A percentile compares a stretch with the other conserved stretches of the same genome.
These are phyloP conservation scores for Lecanicillium sp. DNA, from an alignment of 2,329 filamentous ascomycete genomes.

Conservation along the genomic window DNA sequence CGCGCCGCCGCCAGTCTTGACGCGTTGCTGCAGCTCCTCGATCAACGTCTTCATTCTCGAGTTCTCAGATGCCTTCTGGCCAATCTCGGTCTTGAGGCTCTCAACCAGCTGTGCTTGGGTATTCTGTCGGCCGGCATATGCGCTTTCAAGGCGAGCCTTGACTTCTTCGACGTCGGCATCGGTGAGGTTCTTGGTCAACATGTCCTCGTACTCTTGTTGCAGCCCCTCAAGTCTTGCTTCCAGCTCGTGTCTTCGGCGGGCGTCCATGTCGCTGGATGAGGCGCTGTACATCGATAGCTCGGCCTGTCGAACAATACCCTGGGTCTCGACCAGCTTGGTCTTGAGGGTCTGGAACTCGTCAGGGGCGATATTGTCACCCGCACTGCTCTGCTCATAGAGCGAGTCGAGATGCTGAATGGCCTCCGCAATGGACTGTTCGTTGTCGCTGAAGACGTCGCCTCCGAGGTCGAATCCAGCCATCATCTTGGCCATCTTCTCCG, in stretches of 20 bases:
- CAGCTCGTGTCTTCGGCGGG: constrained; percentile 65
- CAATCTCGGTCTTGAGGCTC: constrained; percentile 68
- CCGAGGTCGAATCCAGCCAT: constrained; percentile 98
- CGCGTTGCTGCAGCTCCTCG: constrained; percentile 67
- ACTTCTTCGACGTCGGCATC: constrained; percentile 78
- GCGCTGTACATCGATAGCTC: constrained; percentile 75
- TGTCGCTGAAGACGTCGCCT: constrained; percentile 86
- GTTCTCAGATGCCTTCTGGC: constrained; percentile 74
- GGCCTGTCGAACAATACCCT: constrained; percentile 86
- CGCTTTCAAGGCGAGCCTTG: constrained; percentile 69
- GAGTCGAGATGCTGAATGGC: constrained; percentile 78
- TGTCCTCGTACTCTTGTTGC: constrained; percentile 76
- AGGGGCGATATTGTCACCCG: constrained; percentile 71
- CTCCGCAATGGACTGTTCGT: constrained; percentile 76
- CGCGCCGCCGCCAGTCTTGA: constrained; percentile 52
- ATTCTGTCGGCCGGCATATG: constrained; percentile 68
- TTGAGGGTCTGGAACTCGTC: constrained; percentile 75
- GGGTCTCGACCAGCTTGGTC: constrained; percentile 75
- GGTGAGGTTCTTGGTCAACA: constrained; percentile 71
- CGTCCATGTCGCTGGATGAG: constrained; percentile 54
- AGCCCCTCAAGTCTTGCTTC: constrained; percentile 67
- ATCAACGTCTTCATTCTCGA: constrained; percentile 72
- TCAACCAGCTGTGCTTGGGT: constrained; percentile 66
- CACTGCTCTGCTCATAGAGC: constrained; percentile 66
- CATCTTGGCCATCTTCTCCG: constrained; percentile 99